Conservation (phyloP, 1,139 yeast species). For the Geotrichum histeridarum region DNA sequence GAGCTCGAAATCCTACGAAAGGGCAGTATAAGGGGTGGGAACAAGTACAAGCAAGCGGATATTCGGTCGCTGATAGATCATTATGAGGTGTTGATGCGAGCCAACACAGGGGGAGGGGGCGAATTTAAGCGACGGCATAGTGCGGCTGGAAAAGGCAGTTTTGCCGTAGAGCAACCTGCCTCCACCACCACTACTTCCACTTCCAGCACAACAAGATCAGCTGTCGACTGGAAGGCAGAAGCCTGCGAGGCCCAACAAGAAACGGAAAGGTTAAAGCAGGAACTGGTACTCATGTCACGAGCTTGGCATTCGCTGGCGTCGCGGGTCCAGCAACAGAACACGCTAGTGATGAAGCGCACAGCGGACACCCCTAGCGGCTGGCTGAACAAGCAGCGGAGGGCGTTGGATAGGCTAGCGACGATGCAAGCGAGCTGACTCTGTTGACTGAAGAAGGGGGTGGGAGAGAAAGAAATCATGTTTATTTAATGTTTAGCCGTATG, state of each 20-base stretch:
- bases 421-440: not conserved
- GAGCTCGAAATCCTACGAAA: constrained; percentile 4
- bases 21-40: not conserved
- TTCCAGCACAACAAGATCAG: not conserved
- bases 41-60: not conserved
- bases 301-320: constrained; percentile 33
- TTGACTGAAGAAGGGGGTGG: not conserved
- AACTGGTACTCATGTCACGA: constrained; percentile 27
- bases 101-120: not conserved
- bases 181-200: not conserved
- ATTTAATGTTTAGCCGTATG: too few species aligned
- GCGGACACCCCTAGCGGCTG: constrained; percentile 31
- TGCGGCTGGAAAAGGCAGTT: too few species aligned
- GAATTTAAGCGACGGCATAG: not conserved
- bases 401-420: constrained; percentile 16
- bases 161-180: too few species aligned
- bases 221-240: constrained; percentile 15
- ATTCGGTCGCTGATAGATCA: constrained; percentile 16
- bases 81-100: constrained; percentile 15
- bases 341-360: constrained; percentile 25
- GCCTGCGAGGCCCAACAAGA: not conserved
- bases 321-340: constrained; percentile 31
- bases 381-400: constrained; percentile 30
- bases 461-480: too few species aligned
- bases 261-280: constrained; percentile 11